Percentiles rank a stretch among this genome's conserved stretches.
phyloP scores from a whole-genome alignment of 257 asterid genomes.

The Solanum chmielewskii region DNA sequence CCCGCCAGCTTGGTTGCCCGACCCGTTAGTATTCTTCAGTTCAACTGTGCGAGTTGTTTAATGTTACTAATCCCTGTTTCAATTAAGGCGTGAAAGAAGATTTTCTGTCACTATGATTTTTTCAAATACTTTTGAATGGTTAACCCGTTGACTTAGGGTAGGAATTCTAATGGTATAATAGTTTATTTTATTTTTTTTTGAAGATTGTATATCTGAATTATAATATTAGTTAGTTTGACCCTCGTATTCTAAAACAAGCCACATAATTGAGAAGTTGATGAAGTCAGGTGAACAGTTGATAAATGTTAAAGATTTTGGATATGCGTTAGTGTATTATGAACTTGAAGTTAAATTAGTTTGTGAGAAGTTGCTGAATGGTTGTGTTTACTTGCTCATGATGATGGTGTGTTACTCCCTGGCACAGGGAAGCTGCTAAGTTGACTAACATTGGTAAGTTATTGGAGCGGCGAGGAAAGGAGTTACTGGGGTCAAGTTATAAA shows the following conservation, averaged over 20 bases:
- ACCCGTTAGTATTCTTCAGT: conserved; percentile 30
- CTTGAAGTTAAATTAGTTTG: background rate
- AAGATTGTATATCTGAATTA: background rate
- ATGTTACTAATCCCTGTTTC: background rate
- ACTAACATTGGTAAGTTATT: conserved; percentile 78
- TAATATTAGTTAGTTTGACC: background rate
- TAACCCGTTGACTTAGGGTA: background rate
- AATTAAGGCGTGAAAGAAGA: background rate
- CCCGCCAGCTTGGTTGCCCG: conserved; percentile 89
- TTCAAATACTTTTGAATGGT: background rate
- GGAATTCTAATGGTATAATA: background rate
- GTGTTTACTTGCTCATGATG: background rate
- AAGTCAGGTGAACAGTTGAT: background rate
- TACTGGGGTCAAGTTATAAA: conserved; percentile 59
- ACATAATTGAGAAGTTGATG: background rate
- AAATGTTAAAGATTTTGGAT: background rate
- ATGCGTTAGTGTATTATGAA: background rate
- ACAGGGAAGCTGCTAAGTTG: conserved; percentile 43
- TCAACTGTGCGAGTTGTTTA: background rate
- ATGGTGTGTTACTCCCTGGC: background rate
- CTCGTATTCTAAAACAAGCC: background rate
- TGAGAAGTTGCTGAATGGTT: background rate
- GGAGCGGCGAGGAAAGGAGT: conserved; percentile 56
- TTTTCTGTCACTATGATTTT: background rate
- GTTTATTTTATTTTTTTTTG: background rate